phyloP scores from a whole-genome alignment of 768 basidiomycete species.

The Podaxis mareebaensis region DNA sequence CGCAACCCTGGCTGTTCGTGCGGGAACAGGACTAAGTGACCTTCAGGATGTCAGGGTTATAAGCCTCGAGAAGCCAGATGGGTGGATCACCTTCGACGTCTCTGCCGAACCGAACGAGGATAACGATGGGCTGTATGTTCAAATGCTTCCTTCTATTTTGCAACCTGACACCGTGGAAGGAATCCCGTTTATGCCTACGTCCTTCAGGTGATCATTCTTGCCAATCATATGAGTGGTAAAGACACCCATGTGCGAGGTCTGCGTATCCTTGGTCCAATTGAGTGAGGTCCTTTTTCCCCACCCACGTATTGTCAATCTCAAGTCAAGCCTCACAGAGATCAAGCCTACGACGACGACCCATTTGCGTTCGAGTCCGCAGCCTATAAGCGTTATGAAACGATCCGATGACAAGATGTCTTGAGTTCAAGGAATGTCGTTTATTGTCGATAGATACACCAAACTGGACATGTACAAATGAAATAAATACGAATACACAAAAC shows the following conservation, averaged over 20 bases:
- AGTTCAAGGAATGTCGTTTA: neutral
- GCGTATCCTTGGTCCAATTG: constrained; percentile 80
- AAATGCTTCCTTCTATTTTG: constrained; percentile 1
- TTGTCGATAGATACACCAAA: constrained; percentile 8
- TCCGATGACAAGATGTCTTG: constrained; percentile 49
- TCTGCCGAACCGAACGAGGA: constrained; percentile 80
- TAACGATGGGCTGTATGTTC: constrained; percentile 72
- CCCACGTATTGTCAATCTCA: constrained; percentile 8
- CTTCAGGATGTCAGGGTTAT: constrained; percentile 88
- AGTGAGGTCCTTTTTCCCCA: constrained; percentile 45
- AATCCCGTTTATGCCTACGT: constrained; percentile 89
- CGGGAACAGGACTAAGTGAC: constrained; percentile 89
- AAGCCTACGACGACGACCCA: constrained; percentile 62
- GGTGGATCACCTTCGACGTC: constrained; percentile 90
- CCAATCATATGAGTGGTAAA: constrained; percentile 98
- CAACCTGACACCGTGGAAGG: constrained; percentile 38
- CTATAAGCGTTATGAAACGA: constrained; percentile 78
- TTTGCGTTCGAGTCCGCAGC: constrained; percentile 64
- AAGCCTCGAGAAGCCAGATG: constrained; percentile 87
- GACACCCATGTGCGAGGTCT: constrained; percentile 97
- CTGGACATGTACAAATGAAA: neutral
- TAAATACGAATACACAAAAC: constrained; percentile 17
- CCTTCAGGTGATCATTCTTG: constrained; percentile 84
- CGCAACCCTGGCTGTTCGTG: constrained; percentile 84
- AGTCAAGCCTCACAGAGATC: constrained; percentile 34